Conservation (phyloP, 164 flowering plant species). For the Berberis thunbergii region DNA sequence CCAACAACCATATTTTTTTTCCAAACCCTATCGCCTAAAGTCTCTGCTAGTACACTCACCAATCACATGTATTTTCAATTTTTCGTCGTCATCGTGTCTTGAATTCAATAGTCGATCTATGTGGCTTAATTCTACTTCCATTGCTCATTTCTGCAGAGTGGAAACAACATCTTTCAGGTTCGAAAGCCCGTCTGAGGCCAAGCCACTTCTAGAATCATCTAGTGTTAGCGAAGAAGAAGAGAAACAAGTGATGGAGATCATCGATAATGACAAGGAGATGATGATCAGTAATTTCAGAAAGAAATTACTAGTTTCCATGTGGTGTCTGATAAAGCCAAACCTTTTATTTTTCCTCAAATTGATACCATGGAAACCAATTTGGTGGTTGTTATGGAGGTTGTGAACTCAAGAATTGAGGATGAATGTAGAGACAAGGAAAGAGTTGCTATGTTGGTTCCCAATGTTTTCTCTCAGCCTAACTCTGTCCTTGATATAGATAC, state of each 20-base stretch:
- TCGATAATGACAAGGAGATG: too few relatives aligned
- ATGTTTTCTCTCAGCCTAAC: slow-evolving; percentile 1
- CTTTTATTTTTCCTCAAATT: too few relatives aligned
- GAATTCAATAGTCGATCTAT: background rate
- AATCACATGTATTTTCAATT: background rate
- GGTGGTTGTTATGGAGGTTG: background rate
- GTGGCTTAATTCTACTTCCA: slow-evolving; percentile 5
- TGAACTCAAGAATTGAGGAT: background rate
- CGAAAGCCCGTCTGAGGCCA: too few relatives aligned
- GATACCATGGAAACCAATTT: too few relatives aligned
- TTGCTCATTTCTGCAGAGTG: slow-evolving; percentile 17
- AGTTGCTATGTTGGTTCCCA: background rate
- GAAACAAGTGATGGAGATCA: too few relatives aligned
- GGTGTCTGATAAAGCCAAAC: too few relatives aligned
- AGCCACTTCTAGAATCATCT: too few relatives aligned
- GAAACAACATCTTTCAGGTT: too few relatives aligned
- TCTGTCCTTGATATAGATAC: slow-evolving; percentile 5
- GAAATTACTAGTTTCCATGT: too few relatives aligned
- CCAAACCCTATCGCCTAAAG: background rate
- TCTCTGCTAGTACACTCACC: slow-evolving; percentile 6
- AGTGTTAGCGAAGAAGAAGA: too few relatives aligned
- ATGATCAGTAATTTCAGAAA: too few relatives aligned
- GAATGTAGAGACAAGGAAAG: background rate
- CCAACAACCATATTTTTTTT: background rate
- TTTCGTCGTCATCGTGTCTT: background rate